Conservation (phyloP, 352 stramenopile species). For the Globisporangium cylindrosporum region DNA sequence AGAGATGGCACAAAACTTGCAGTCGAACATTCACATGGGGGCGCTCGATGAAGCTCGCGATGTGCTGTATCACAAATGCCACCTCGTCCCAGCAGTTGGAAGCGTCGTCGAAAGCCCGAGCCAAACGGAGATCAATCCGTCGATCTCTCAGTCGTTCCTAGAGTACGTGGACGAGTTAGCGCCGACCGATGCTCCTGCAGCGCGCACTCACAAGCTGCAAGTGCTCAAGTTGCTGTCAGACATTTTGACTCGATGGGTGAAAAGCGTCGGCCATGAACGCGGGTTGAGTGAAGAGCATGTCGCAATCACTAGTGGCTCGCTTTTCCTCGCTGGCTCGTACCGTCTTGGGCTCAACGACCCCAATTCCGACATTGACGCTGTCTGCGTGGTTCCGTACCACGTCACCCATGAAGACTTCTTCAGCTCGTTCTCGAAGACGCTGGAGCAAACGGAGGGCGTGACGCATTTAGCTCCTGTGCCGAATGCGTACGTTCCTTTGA, state of each 20-base stretch:
- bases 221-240: constrained; percentile 73
- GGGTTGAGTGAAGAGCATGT: constrained; percentile 71
- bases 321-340: constrained; percentile 88
- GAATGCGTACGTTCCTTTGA: constrained; percentile 91
- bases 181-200: constrained; percentile 42
- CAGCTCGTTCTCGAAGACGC: constrained; percentile 56
- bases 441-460: constrained; percentile 64
- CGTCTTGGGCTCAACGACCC: constrained; percentile 79
- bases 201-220: constrained; percentile 61
- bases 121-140: constrained; percentile 30
- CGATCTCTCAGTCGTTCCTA: constrained; percentile 44
- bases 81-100: constrained; percentile 69
- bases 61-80: constrained; percentile 82
- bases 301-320: constrained; percentile 63
- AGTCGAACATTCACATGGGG: constrained; percentile 54
- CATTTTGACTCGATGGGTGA: constrained; percentile 72
- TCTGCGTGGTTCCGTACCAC: constrained; percentile 80
- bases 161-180: constrained; percentile 54
- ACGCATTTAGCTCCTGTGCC: constrained; percentile 78
- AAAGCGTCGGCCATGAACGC: constrained; percentile 62
- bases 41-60: constrained; percentile 67
- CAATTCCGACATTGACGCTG: constrained; percentile 80
- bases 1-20: constrained; percentile 68
- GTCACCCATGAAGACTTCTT: constrained; percentile 89
- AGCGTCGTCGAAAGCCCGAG: constrained; percentile 49